These are phyloP conservation scores for Oryza nivara DNA, from an alignment of 176 grass and related monocot genomes.

Conservation along the genomic window DNA sequence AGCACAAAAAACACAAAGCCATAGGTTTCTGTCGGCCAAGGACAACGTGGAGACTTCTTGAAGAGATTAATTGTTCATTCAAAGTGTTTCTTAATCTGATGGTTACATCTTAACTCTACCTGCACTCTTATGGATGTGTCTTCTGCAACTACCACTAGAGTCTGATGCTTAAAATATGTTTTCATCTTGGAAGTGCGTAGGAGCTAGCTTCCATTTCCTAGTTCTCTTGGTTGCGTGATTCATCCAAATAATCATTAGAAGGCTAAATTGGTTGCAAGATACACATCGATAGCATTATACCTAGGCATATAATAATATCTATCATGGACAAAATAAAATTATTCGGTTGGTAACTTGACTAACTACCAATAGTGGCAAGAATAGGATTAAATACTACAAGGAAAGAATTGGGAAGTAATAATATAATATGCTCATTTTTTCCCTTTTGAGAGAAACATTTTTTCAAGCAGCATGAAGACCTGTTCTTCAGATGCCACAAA, in stretches of 20 bases:
- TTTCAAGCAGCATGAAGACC: slow-evolving; percentile 12
- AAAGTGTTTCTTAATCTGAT: slow-evolving; percentile 19
- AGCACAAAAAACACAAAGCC: neutral
- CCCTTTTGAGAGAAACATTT: neutral
- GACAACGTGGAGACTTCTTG: slow-evolving; percentile 14
- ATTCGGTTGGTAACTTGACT: slow-evolving; percentile 6
- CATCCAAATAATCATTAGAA: slow-evolving; percentile 13
- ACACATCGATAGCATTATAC: slow-evolving; percentile 26
- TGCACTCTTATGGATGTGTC: slow-evolving; percentile 39
- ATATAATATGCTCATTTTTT: neutral
- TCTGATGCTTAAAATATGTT: slow-evolving; percentile 29
- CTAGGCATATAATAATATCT: neutral
- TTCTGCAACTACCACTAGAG: slow-evolving; percentile 37
- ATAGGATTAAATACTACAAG: neutral
- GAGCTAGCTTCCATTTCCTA: slow-evolving; percentile 13
- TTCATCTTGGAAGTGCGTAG: slow-evolving; percentile 9
- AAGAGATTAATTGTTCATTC: neutral
- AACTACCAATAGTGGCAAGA: neutral
- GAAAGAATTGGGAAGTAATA: neutral
- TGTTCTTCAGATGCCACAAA: neutral
- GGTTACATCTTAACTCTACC: slow-evolving; percentile 35
- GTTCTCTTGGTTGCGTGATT: slow-evolving; percentile 26
- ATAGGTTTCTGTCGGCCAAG: slow-evolving; percentile 44
- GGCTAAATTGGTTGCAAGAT: slow-evolving; percentile 38
- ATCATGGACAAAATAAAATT: neutral